These are phyloP conservation scores for Geotrichum ghanense DNA, from an alignment of 805 yeast species.

Conservation along the genomic window DNA sequence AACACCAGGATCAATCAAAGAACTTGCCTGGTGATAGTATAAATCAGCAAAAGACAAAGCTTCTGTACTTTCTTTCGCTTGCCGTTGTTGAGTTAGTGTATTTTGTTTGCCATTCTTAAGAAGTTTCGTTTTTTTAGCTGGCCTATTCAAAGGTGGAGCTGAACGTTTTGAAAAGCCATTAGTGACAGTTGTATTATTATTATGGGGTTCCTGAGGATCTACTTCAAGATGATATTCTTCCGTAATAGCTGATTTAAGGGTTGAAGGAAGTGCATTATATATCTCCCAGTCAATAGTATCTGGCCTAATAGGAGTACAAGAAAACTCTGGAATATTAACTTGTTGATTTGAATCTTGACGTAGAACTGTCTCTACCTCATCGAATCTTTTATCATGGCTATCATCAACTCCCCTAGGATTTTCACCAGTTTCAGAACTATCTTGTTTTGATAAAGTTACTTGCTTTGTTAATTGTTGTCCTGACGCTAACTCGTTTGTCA, in stretches of 20 bases:
- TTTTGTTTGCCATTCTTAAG: not conserved
- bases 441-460: not conserved
- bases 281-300: conserved; percentile 1
- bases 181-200: not conserved
- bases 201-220: not conserved
- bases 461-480: conserved; percentile 1
- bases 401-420: too few species aligned
- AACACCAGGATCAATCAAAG: conserved; percentile 46
- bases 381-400: too few species aligned
- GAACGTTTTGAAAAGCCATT: not conserved
- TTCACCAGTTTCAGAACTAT: not conserved
- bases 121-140: not conserved
- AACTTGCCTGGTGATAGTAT: not conserved
- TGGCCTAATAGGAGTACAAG: not conserved
- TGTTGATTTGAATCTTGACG: not conserved
- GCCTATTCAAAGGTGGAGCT: not conserved
- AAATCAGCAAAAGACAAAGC: conserved; percentile 6
- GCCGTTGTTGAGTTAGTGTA: not conserved
- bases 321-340: not conserved
- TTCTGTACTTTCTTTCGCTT: not conserved
- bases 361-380: too few species aligned
- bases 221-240: not conserved
- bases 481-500: not conserved
- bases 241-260: not conserved
- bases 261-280: not conserved